Percentiles rank a stretch among this genome's conserved stretches.
Conservation (phyloP, 2,329 filamentous ascomycete genomes). For the Botrytis porri region DNA sequence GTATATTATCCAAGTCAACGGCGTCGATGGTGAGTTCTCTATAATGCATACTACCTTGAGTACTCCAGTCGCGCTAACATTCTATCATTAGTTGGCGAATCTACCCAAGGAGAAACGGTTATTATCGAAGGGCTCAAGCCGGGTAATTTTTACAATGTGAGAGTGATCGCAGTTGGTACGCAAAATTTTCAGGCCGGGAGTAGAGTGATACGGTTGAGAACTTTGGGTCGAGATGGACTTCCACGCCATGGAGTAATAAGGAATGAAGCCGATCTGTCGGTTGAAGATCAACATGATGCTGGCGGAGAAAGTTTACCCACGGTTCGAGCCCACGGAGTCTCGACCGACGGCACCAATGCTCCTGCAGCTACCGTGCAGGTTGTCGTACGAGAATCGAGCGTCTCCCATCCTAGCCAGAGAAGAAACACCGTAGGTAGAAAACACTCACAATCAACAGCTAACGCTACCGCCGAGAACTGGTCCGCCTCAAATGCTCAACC, state of each 20-base stretch:
- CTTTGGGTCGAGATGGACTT: constrained; percentile 62
- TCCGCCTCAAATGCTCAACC: constrained; percentile 40
- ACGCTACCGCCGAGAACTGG: constrained; percentile 33
- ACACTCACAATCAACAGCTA: constrained; percentile 65
- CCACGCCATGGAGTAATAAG: constrained; percentile 58
- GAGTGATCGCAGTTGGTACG: constrained; percentile 85
- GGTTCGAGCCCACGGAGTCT: constrained; percentile 47
- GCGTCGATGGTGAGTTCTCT: constrained; percentile 68
- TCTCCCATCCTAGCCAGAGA: constrained; percentile 50
- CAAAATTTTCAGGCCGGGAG: constrained; percentile 93
- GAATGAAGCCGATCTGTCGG: constrained; percentile 54
- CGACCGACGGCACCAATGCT: constrained; percentile 59
- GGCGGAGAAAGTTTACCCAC: constrained; percentile 47
- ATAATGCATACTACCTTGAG: background rate
- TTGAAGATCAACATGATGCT: constrained; percentile 48
- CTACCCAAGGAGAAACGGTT: constrained; percentile 75
- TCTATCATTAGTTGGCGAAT: constrained; percentile 68
- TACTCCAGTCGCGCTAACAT: constrained; percentile 6
- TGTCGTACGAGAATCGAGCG: constrained; percentile 64
- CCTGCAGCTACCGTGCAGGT: constrained; percentile 55
- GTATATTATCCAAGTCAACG: constrained; percentile 91
- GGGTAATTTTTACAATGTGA: constrained; percentile 86
- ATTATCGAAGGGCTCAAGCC: constrained; percentile 87
- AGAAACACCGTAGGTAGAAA: constrained; percentile 62
- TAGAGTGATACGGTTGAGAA: constrained; percentile 77